Conservation (phyloP, 2,329 filamentous ascomycete species). For the Keithomyces neogunnii region DNA sequence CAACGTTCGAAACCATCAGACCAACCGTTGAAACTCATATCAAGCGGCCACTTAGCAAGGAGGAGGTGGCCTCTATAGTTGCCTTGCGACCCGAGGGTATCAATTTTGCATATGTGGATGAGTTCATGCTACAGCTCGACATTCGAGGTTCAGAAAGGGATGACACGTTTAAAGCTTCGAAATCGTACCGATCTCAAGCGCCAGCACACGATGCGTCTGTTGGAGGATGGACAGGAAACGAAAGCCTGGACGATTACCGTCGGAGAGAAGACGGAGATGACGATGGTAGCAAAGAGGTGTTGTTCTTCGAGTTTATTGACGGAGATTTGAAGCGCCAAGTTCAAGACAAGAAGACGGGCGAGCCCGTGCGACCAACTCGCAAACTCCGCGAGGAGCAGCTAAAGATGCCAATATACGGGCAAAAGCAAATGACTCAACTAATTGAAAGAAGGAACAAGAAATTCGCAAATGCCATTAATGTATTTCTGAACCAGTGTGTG, state of each 20-base stretch:
- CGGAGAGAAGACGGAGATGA: constrained; percentile 6
- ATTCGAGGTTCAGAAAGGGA: constrained; percentile 60
- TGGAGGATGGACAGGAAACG: constrained; percentile 43
- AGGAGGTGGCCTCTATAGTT: constrained; percentile 77
- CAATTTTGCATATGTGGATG: constrained; percentile 79
- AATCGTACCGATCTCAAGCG: constrained; percentile 39
- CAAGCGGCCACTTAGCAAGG: constrained; percentile 57
- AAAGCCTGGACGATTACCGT: constrained; percentile 27
- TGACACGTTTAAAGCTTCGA: constrained; percentile 46
- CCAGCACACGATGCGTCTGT: constrained; percentile 48
- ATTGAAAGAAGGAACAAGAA: constrained; percentile 87
- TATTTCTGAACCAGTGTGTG: constrained; percentile 67
- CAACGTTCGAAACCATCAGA: constrained; percentile 84
- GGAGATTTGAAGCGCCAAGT: constrained; percentile 82
- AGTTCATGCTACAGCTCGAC: constrained; percentile 73
- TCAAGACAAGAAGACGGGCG: constrained; percentile 60
- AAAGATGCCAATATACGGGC: constrained; percentile 86
- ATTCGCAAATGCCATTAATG: constrained; percentile 68
- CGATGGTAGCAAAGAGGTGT: constrained; percentile 50
- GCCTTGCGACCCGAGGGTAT: constrained; percentile 70
- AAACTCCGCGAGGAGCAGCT: constrained; percentile 69
- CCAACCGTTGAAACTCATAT: constrained; percentile 78
- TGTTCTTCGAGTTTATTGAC: constrained; percentile 90
- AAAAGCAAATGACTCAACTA: constrained; percentile 80
- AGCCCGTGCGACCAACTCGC: constrained; percentile 57